phyloP scores from a whole-genome alignment of 768 basidiomycete genomes.

The Rickenella mellea region DNA sequence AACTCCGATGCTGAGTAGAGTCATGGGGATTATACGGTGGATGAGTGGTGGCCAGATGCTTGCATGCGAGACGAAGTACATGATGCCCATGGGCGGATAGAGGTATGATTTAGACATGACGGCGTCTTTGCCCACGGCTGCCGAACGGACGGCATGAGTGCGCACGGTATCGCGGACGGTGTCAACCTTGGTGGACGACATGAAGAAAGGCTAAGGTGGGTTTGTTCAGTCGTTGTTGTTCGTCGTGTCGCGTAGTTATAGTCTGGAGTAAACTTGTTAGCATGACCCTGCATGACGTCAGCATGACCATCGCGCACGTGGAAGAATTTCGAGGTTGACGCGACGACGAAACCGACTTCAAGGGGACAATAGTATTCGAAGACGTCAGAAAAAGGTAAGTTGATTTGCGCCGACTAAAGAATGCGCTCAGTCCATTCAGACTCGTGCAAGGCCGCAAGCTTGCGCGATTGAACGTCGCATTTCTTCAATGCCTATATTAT shows the following conservation, averaged over 20 bases:
- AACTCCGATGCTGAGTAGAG: conserved; percentile 12
- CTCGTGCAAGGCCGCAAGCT: conserved; percentile 38
- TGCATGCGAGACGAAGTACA: conserved; percentile 9
- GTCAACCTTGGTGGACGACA: background rate
- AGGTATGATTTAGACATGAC: conserved; percentile 8
- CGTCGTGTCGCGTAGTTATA: too few species aligned
- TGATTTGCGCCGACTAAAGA: too few species aligned
- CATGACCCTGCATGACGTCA: background rate
- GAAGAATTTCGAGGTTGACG: background rate
- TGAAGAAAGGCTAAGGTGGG: too few species aligned
- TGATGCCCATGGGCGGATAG: conserved; percentile 11
- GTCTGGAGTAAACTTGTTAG: background rate
- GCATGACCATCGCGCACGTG: background rate
- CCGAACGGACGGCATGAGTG: background rate
- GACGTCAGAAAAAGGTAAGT: too few species aligned
- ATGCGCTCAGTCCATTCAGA: too few species aligned
- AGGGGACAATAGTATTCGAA: too few species aligned
- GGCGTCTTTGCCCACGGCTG: conserved; percentile 5
- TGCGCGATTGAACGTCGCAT: conserved; percentile 49
- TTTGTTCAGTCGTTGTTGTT: too few species aligned
- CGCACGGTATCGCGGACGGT: background rate
- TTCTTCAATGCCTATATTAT: conserved; percentile 45
- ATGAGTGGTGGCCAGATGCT: conserved; percentile 10
- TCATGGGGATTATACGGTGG: conserved; percentile 7
- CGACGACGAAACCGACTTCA: too few species aligned